Conservation (phyloP, 805 yeast species). For the Metschnikowia lunata region DNA sequence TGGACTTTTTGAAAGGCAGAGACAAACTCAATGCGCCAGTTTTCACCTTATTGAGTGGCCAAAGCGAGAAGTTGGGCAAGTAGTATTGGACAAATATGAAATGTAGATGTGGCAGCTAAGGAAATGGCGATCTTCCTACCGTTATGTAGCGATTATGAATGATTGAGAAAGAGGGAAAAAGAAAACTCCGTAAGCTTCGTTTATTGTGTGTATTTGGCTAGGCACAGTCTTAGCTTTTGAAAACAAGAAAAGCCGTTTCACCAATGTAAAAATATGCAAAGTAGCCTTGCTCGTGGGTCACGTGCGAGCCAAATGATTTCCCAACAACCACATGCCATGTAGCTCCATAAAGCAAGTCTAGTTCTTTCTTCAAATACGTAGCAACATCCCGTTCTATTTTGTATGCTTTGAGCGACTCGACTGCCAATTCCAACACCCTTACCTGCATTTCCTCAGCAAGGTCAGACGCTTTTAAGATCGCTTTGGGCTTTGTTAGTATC, state of each 20-base stretch:
- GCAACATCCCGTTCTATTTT: slow-evolving; percentile 61
- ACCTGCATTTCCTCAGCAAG: slow-evolving; percentile 51
- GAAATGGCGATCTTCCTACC: no score
- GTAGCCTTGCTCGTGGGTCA: slow-evolving; percentile 72
- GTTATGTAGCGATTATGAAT: no score
- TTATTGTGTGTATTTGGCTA: no score
- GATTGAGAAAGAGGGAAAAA: no score
- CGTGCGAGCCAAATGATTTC: slow-evolving; percentile 72
- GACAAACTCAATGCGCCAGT: slow-evolving; percentile 80
- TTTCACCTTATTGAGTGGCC: slow-evolving; percentile 86
- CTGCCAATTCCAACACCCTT: slow-evolving; percentile 44
- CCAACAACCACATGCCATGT: slow-evolving; percentile 85
- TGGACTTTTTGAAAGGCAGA: slow-evolving; percentile 92
- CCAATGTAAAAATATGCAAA: slow-evolving; percentile 71
- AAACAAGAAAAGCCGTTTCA: slow-evolving; percentile 60
- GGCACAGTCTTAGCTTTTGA: slow-evolving; percentile 44
- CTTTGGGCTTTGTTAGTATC: slow-evolving; percentile 18
- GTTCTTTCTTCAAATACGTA: slow-evolving; percentile 55
- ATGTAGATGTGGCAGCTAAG: no score
- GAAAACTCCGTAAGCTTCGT: no score
- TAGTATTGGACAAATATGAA: neutral
- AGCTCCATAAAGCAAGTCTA: slow-evolving; percentile 61
- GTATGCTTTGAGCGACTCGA: slow-evolving; percentile 40
- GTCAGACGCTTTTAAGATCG: slow-evolving; percentile 41
- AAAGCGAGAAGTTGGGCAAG: slow-evolving; percentile 46